phyloP scores from a whole-genome alignment of 345 rosid species.

The Syzygium jambos region DNA sequence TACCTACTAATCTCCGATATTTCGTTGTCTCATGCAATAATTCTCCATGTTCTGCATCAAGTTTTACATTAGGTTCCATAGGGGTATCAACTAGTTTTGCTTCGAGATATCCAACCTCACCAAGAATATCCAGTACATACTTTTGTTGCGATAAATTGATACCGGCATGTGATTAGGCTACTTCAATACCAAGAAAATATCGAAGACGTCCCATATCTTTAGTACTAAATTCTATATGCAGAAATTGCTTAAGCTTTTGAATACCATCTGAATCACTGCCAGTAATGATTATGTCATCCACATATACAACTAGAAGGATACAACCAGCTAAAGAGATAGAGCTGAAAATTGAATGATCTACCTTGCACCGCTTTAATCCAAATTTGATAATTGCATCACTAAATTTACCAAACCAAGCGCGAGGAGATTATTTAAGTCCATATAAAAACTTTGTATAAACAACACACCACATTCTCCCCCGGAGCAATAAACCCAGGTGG shows the following conservation, averaged over 20 bases:
- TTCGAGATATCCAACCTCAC: not conserved
- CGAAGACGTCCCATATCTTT: not conserved
- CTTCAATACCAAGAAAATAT: no score
- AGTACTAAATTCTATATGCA: not conserved
- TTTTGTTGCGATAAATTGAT: no score
- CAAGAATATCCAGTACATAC: no score
- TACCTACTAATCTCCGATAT: not conserved
- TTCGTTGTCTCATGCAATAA: not conserved
- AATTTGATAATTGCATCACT: not conserved
- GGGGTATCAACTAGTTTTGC: not conserved
- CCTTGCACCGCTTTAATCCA: not conserved
- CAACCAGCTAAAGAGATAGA: no score
- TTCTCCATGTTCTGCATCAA: not conserved
- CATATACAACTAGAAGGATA: not conserved
- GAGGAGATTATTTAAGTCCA: no score
- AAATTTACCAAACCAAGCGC: no score
- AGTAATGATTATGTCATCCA: not conserved
- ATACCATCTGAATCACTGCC: not conserved
- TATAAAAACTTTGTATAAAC: no score
- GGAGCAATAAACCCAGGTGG: no score
- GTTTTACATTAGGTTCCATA: not conserved
- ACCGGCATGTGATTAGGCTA: no score
- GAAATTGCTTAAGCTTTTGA: not conserved
- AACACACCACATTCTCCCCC: no score
- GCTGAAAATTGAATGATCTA: no score